Evolutionary conservation across 306 rosid species (phyloP).

Genomic region (Citrullus mucosospermus): DNA sequence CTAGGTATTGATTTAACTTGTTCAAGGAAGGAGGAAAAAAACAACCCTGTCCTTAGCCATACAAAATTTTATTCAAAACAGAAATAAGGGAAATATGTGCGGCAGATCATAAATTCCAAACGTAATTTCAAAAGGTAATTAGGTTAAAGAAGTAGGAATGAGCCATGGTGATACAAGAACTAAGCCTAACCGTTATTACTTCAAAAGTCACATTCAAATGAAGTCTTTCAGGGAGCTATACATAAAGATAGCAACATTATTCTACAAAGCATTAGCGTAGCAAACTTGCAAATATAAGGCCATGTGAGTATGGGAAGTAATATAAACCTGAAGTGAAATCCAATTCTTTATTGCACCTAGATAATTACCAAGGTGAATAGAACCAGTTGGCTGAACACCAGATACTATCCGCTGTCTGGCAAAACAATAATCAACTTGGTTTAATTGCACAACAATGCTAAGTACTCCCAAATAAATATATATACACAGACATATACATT

Average conservation of each 20-base stretch:
- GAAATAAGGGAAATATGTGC: not conserved
- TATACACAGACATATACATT: too few relatives aligned
- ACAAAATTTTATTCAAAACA: not conserved
- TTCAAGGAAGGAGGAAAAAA: not conserved
- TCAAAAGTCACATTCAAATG: not conserved
- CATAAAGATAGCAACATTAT: not conserved
- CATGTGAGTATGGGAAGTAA: not conserved
- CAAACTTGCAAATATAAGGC: not conserved
- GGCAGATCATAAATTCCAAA: not conserved
- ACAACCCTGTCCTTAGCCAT: not conserved
- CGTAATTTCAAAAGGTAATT: not conserved
- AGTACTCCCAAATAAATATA: not conserved
- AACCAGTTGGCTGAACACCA: constrained; percentile 96
- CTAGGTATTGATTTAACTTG: not conserved
- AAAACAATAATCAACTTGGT: constrained; percentile 5
- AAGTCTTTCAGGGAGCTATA: not conserved
- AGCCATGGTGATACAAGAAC: not conserved
- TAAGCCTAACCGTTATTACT: not conserved
- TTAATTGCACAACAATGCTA: not conserved
- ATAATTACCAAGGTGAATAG: constrained; percentile 89
- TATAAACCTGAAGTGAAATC: constrained; percentile 73
- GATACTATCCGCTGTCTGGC: constrained; percentile 82
- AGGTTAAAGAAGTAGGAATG: not conserved
- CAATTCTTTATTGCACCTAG: constrained; percentile 92
- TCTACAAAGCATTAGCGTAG: not conserved